Conservation (phyloP, 352 stramenopile species). For the Globisporangium parvum region DNA sequence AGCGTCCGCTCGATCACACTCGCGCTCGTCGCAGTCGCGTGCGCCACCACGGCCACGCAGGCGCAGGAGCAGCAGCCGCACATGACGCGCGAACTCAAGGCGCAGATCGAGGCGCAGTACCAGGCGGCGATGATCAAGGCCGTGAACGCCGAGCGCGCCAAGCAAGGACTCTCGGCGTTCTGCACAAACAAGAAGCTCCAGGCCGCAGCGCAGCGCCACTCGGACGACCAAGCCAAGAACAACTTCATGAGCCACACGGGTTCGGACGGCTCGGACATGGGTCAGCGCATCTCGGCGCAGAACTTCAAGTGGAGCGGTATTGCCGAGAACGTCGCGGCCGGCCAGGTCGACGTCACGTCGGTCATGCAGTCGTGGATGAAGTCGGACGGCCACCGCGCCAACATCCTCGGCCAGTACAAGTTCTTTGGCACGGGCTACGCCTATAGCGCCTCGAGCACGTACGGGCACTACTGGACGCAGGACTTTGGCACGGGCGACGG, state of each 20-base stretch:
- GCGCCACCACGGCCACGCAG: background rate
- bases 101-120: constrained; percentile 7
- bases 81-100: background rate
- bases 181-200: constrained; percentile 31
- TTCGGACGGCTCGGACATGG: constrained; percentile 17
- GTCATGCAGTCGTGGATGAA: constrained; percentile 22
- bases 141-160: constrained; percentile 16
- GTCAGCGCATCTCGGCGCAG: constrained; percentile 17
- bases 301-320: constrained; percentile 17
- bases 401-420: too few species aligned
- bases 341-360: constrained; percentile 9
- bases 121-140: constrained; percentile 17
- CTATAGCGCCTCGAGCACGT: too few species aligned
- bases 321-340: constrained; percentile 21
- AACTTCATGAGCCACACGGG: constrained; percentile 29
- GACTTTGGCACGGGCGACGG: too few species aligned
- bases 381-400: too few species aligned
- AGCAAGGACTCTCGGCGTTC: constrained; percentile 8
- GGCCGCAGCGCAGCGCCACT: constrained; percentile 22
- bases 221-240: constrained; percentile 21
- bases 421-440: too few species aligned
- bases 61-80: constrained; percentile 1
- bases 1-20: constrained; percentile 3
- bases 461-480: too few species aligned
- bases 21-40: constrained; percentile 4